phyloP scores from a whole-genome alignment of 345 rosid genomes.

The Populus deltoides region DNA sequence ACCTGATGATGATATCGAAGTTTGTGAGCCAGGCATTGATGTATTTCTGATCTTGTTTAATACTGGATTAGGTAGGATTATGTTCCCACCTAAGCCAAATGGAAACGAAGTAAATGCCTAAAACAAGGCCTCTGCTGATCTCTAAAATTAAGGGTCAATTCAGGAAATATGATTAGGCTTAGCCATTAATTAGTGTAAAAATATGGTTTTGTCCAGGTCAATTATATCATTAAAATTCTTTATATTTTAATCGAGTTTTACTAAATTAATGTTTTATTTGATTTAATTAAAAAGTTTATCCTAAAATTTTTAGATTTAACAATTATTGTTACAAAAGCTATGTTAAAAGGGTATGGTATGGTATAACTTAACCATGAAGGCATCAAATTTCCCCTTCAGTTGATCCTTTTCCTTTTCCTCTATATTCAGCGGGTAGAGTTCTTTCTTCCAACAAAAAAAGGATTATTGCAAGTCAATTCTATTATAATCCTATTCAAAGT shows the following conservation, averaged over 20 bases:
- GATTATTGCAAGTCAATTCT: neutral
- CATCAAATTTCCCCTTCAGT: neutral
- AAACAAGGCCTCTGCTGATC: neutral
- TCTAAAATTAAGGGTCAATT: neutral
- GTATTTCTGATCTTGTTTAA: neutral
- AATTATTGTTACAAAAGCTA: too few relatives aligned
- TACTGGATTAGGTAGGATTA: neutral
- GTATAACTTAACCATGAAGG: neutral
- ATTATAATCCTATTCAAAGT: neutral
- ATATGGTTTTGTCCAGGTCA: neutral
- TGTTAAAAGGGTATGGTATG: neutral
- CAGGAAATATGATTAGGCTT: neutral
- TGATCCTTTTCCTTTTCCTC: too few relatives aligned
- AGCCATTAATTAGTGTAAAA: neutral
- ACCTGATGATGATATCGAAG: neutral
- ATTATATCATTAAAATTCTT: fast-evolving
- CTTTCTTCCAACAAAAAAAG: too few relatives aligned
- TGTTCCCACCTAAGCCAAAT: neutral
- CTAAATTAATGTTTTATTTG: too few relatives aligned
- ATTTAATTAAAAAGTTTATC: too few relatives aligned
- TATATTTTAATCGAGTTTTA: too few relatives aligned
- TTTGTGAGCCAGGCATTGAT: neutral
- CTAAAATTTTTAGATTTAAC: too few relatives aligned
- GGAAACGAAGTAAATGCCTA: too few relatives aligned
- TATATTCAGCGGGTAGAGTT: too few relatives aligned